A percentile compares a stretch with the other conserved stretches of the same genome.
phyloP scores from a whole-genome alignment of 2,329 filamentous ascomycete species.

The Myriosclerotinia curreyana region DNA sequence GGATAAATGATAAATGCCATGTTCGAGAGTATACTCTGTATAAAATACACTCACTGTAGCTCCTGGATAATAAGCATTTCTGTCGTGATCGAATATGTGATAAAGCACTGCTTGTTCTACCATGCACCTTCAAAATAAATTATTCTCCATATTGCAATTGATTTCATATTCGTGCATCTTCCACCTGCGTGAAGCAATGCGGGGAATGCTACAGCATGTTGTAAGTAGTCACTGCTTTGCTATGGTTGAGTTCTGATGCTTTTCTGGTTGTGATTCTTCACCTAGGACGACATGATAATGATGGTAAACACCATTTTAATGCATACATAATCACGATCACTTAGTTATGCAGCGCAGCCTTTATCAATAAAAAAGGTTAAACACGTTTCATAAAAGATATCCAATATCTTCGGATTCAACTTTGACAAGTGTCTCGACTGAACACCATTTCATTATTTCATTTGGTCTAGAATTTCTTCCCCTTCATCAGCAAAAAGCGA shows the following conservation, averaged over 20 bases:
- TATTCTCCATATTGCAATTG: not conserved
- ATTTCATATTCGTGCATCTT: not conserved
- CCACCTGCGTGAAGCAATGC: not conserved
- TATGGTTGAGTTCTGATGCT: not conserved
- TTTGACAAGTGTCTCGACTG: not conserved
- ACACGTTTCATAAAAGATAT: not conserved
- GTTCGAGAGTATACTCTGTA: too few relatives aligned
- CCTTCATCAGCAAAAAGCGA: not conserved
- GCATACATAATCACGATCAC: not conserved
- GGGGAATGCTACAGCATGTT: not conserved
- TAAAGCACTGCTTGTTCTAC: too few relatives aligned
- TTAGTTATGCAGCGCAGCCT: not conserved
- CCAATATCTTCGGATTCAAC: not conserved
- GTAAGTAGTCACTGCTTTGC: not conserved
- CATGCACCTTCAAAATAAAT: too few relatives aligned
- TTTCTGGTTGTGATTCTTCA: not conserved
- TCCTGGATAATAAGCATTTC: too few relatives aligned
- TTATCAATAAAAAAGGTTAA: not conserved
- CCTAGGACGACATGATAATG: not conserved
- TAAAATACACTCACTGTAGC: too few relatives aligned
- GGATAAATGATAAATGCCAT: too few relatives aligned
- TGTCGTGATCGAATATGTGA: too few relatives aligned
- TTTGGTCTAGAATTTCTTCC: not conserved
- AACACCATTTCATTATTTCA: not conserved
- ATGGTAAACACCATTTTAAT: not conserved